A percentile compares a stretch with the other conserved stretches of the same genome.
phyloP scores from a whole-genome alignment of 2,329 filamentous ascomycete genomes.

The Penicillium sp. region DNA sequence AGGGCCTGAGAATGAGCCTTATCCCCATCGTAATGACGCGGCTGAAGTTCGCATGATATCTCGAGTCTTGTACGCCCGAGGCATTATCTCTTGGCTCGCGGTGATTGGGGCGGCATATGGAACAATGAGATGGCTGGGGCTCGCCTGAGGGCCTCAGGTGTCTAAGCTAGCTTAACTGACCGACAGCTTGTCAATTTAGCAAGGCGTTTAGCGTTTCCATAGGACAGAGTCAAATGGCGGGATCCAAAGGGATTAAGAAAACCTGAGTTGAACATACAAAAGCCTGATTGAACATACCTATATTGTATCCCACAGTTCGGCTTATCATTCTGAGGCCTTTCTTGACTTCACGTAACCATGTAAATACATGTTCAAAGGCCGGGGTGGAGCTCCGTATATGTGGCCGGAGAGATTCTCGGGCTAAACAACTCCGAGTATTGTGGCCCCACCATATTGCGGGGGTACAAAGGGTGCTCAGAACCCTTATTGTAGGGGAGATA shows the following conservation, averaged over 20 bases:
- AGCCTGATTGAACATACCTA: neutral
- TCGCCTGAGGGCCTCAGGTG: neutral
- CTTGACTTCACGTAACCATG: neutral
- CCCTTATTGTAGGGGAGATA: neutral
- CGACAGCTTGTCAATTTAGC: no score
- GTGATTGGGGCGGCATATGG: conserved; percentile 1
- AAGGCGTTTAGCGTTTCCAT: neutral
- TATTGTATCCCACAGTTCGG: neutral
- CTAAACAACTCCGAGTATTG: neutral
- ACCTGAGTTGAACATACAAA: no score
- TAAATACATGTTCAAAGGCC: neutral
- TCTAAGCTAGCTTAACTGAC: no score
- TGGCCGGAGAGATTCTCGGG: neutral
- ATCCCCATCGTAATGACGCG: conserved; percentile 9
- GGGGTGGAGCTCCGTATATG: neutral
- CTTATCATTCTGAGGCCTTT: neutral
- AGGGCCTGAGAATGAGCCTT: conserved; percentile 1
- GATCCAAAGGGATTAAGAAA: neutral
- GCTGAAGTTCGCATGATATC: conserved; percentile 4
- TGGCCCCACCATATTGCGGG: neutral
- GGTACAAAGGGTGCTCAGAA: neutral
- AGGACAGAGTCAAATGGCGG: neutral
- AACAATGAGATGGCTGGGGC: neutral
- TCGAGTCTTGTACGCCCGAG: conserved; percentile 5
- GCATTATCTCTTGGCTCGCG: conserved; percentile 6